Evolutionary conservation across 116 monocot species (phyloP).

Genomic region (Trichopus zeylanicus): DNA sequence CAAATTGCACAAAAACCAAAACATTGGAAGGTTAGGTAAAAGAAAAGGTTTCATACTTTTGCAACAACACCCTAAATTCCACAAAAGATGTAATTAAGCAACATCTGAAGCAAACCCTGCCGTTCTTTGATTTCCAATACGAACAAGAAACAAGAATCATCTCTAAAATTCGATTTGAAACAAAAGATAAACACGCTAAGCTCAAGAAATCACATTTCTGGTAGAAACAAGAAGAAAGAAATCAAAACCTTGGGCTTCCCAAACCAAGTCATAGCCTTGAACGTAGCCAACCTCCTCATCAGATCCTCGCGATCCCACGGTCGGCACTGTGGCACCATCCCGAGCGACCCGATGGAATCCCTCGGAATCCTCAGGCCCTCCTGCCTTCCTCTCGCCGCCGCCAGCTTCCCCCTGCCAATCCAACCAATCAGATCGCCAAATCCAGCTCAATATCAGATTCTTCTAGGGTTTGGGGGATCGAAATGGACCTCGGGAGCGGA

Average conservation of each 20-base stretch:
- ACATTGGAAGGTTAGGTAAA: too few relatives aligned
- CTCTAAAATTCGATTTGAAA: too few relatives aligned
- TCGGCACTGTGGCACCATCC: conserved; percentile 37
- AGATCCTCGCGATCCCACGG: conserved; percentile 97
- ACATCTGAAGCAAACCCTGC: too few relatives aligned
- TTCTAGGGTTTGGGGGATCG: conserved; percentile 1
- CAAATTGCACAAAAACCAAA: too few relatives aligned
- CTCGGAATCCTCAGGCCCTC: conserved; percentile 11
- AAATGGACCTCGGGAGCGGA: conserved; percentile 17
- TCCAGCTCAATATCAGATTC: neutral
- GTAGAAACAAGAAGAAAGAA: neutral
- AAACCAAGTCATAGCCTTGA: conserved; percentile 99
- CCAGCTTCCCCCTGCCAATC: conserved; percentile 12
- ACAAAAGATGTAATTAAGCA: too few relatives aligned
- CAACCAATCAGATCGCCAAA: neutral
- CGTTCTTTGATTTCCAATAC: too few relatives aligned
- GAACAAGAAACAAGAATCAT: too few relatives aligned
- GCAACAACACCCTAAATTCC: too few relatives aligned
- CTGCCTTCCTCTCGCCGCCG: conserved; percentile 11
- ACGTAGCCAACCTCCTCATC: conserved; percentile 61
- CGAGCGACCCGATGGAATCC: conserved; percentile 6
- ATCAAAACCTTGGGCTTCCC: conserved; percentile 81
- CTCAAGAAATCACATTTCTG: neutral
- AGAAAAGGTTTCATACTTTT: too few relatives aligned
- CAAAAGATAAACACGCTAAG: too few relatives aligned